These are phyloP conservation scores for Pharus latifolius DNA, from an alignment of 176 grass and related monocot species.

Conservation along the genomic window DNA sequence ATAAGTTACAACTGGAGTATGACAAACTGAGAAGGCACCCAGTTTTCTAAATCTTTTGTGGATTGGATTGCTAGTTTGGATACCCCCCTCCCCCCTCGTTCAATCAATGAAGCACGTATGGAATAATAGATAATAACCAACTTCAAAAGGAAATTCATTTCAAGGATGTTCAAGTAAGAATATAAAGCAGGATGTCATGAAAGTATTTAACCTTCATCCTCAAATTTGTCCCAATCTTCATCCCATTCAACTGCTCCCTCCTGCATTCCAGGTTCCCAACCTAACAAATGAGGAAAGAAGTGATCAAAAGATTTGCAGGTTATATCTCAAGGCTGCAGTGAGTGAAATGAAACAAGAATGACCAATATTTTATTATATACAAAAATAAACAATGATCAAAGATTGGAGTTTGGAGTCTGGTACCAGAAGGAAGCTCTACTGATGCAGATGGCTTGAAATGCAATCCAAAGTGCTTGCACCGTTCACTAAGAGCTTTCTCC, in stretches of 20 bases:
- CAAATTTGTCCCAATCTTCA: conserved; percentile 99
- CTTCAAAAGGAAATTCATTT: conserved; percentile 12
- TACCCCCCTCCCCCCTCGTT: background rate
- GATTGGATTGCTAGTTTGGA: background rate
- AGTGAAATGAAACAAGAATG: background rate
- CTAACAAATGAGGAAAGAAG: conserved; percentile 33
- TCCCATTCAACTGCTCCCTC: conserved; percentile 84
- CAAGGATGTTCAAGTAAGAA: conserved; percentile 6
- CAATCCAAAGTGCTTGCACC: conserved; percentile 84
- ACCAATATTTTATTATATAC: background rate
- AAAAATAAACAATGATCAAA: background rate
- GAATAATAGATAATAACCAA: background rate
- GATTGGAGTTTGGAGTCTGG: background rate
- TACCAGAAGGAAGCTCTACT: conserved; percentile 92
- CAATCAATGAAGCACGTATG: no score
- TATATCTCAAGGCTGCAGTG: background rate
- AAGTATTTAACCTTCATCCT: conserved; percentile 80
- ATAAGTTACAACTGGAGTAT: background rate
- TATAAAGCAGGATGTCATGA: background rate
- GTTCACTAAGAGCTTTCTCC: conserved; percentile 81
- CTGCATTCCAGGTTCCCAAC: conserved; percentile 74
- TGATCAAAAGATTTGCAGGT: background rate
- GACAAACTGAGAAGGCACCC: background rate
- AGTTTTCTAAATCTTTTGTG: background rate
- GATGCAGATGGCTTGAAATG: conserved; percentile 72